phyloP scores from a whole-genome alignment of 352 stramenopile species.

The Pythium aquatile region DNA sequence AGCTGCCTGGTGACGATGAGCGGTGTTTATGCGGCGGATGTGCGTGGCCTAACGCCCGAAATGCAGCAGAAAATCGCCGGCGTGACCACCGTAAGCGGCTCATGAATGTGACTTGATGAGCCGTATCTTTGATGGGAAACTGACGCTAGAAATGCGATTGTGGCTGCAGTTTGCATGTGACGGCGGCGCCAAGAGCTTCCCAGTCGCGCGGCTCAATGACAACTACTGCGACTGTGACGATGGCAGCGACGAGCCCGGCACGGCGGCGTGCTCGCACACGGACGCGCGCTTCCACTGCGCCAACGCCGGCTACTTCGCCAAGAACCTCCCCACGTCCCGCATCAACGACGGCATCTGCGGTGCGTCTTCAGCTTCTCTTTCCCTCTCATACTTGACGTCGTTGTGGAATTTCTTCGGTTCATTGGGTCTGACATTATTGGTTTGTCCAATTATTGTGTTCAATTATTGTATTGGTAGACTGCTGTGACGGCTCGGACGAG shows the following conservation, averaged over 20 bases:
- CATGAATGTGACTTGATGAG: neutral
- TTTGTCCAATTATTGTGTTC: neutral
- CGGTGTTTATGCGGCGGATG: conserved; percentile 2
- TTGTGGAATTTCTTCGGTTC: neutral
- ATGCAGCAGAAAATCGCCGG: conserved; percentile 10
- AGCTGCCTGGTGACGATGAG: neutral
- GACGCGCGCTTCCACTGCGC: conserved; percentile 60
- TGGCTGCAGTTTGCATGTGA: conserved; percentile 62
- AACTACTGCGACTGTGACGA: conserved; percentile 95
- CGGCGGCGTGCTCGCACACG: conserved; percentile 77
- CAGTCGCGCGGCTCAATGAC: conserved; percentile 82
- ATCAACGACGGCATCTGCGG: conserved; percentile 82
- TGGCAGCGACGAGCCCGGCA: conserved; percentile 87
- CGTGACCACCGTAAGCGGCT: conserved; percentile 20
- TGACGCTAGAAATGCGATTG: too few relatives aligned
- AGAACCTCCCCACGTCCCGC: conserved; percentile 53
- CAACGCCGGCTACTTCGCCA: conserved; percentile 73
- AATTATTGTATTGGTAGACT: conserved; percentile 50
- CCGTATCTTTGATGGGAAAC: neutral
- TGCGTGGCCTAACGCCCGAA: conserved; percentile 25
- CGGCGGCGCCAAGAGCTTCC: conserved; percentile 47
- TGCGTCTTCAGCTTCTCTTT: conserved; percentile 15
- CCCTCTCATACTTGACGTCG: neutral
- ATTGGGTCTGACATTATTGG: conserved; percentile 1
- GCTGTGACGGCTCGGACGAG: conserved; percentile 86